Conservation (phyloP, 1,284 basidiomycete species). For the Papiliotrema nemorosa region DNA sequence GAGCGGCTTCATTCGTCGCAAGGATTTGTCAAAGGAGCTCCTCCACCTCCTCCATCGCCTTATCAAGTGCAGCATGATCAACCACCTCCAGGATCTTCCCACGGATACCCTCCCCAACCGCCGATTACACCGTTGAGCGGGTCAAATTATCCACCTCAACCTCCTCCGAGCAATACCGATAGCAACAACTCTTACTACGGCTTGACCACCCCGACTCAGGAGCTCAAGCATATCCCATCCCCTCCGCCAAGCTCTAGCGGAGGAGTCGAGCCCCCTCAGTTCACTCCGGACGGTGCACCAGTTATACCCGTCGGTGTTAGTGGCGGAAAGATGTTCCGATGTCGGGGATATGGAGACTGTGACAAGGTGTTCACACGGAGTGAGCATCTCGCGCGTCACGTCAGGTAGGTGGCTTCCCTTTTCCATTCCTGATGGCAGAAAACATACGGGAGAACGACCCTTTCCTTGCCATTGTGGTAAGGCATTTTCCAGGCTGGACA, state of each 20-base stretch:
- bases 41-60: neutral
- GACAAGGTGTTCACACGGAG: constrained; percentile 93
- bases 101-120: constrained; percentile 8
- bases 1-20: constrained; percentile 1
- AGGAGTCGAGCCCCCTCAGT: constrained; percentile 16
- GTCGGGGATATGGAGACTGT: constrained; percentile 90
- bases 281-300: constrained; percentile 38
- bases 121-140: constrained; percentile 37
- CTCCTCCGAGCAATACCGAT: neutral
- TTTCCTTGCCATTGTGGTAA: constrained; percentile 94
- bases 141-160: constrained; percentile 31
- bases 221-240: constrained; percentile 25
- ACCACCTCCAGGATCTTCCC: neutral
- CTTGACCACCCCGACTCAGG: constrained; percentile 20
- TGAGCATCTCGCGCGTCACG: constrained; percentile 92
- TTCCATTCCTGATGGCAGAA: constrained; percentile 55
- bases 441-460: constrained; percentile 94
- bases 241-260: constrained; percentile 28
- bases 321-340: constrained; percentile 82
- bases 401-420: constrained; percentile 59
- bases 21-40: neutral
- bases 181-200: constrained; percentile 30
- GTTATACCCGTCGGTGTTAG: constrained; percentile 48
- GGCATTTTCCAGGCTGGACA: constrained; percentile 93
- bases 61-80: constrained; percentile 1